Evolutionary conservation across 192 early-diverging fungal genomes (phyloP), one percentile per base, ranked within the genome.

Genomic region (Backusella parvicylindrica): DNA sequence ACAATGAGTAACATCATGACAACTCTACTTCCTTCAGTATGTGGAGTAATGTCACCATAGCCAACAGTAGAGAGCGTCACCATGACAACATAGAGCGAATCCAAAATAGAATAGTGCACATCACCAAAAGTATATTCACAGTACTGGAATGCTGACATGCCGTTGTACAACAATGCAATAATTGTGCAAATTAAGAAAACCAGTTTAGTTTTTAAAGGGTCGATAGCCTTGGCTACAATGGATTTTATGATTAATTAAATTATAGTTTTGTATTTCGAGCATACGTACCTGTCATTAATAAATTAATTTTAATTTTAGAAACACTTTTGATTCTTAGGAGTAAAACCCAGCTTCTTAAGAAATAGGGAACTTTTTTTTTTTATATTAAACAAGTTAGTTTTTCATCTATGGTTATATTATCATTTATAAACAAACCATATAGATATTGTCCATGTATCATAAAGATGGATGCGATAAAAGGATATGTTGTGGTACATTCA

Each of bases 31-130:
- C 79, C 83, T 4, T 81, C 72, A 8, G 91, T 83, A 32, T 78
- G 75, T 12, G 92, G 85, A 0, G 89, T 85, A 41, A 93, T 86
- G 68, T 93, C 77, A 31, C 92, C 92, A 73, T 91, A 93, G 21
- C 92, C 92, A 9, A 93, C 92, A 3, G 92, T 93, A 3, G 89
- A 87, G n/a, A 90, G 78, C 2, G 89, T 91, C 70, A 91, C 89
- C 60, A 91, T 82, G 23, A 90, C 83, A 80, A 92, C 88, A 66
- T 90, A 82, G 64, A 82, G 63, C 0, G 80, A 77, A 26, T 82
- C 80, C 64, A 82, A 18, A 21, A 82, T 68, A 7, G 76, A 67
- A 23, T 77, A 75, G 60, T 77, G 72, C 28, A 38, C 37, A 31
- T 66, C 50, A 0, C 75, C 81, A 78, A 90, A 89, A 63, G 82